phyloP scores from a whole-genome alignment of 2,329 filamentous ascomycete species.

The Diaporthe nobilis region DNA sequence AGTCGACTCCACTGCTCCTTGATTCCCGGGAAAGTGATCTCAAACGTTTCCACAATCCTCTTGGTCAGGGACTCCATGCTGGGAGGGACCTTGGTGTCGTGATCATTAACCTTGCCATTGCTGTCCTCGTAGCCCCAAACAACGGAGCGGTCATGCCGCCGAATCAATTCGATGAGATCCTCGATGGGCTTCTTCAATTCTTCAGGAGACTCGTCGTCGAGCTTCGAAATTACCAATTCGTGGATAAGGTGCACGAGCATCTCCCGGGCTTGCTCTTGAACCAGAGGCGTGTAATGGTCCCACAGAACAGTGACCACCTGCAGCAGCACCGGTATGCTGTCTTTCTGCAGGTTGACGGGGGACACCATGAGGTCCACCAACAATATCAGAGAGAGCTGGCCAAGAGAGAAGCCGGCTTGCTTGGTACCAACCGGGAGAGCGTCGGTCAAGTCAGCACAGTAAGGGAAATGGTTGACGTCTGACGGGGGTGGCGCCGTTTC shows the following conservation, averaged over 20 bases:
- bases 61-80: slow-evolving; percentile 89
- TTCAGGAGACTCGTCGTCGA: slow-evolving; percentile 77
- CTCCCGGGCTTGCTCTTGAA: slow-evolving; percentile 96
- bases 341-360: slow-evolving; percentile 82
- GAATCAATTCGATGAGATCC: slow-evolving; percentile 87
- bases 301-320: slow-evolving; percentile 95
- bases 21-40: slow-evolving; percentile 85
- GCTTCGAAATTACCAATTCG: slow-evolving; percentile 86
- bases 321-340: slow-evolving; percentile 87
- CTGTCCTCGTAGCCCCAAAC: slow-evolving; percentile 97
- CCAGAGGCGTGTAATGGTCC: slow-evolving; percentile 96
- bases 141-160: slow-evolving; percentile 85
- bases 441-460: slow-evolving; percentile 87
- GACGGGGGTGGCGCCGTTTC: slow-evolving; percentile 77
- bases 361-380: slow-evolving; percentile 97
- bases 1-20: slow-evolving; percentile 93
- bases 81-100: slow-evolving; percentile 84
- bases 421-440: slow-evolving; percentile 91
- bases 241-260: slow-evolving; percentile 99
- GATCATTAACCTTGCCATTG: slow-evolving; percentile 81
- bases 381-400: slow-evolving; percentile 92
- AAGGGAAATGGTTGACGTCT: slow-evolving; percentile 83
- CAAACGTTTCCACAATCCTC: slow-evolving; percentile 88
- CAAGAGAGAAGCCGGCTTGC: slow-evolving; percentile 90
- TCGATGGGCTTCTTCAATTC: slow-evolving; percentile 83